Conservation (phyloP, 1,284 basidiomycete genomes). For the Neolentinus lepideus region DNA sequence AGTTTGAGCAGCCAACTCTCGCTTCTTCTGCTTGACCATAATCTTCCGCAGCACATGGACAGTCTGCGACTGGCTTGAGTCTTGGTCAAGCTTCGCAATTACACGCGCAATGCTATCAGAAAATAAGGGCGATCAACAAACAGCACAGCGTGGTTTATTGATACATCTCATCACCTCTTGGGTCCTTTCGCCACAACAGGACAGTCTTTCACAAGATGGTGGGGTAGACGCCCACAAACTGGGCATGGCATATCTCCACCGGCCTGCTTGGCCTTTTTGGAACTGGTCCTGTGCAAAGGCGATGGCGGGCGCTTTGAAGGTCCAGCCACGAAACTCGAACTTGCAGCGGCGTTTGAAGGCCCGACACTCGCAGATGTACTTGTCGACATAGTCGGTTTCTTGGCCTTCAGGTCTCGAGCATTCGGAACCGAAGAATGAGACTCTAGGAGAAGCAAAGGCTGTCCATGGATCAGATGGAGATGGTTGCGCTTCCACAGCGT, state of each 20-base stretch:
- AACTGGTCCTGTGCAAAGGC: constrained; percentile 15
- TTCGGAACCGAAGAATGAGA: not conserved
- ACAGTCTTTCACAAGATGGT: constrained; percentile 45
- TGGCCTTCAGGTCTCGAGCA: too few species aligned
- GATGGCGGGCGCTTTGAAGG: constrained; percentile 31
- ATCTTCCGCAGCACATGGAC: constrained; percentile 37
- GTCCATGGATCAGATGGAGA: constrained; percentile 45
- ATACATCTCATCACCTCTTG: constrained; percentile 32
- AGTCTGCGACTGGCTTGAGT: constrained; percentile 27
- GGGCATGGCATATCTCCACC: constrained; percentile 24
- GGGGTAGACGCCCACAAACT: constrained; percentile 34
- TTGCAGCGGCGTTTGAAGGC: constrained; percentile 7
- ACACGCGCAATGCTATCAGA: constrained; percentile 34
- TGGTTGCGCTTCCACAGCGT: constrained; percentile 47
- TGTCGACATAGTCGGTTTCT: not conserved
- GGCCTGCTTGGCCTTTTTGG: constrained; percentile 30
- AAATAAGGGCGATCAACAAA: constrained; percentile 1
- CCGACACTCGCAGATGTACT: not conserved
- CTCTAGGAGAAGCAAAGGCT: constrained; percentile 50
- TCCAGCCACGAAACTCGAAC: constrained; percentile 7
- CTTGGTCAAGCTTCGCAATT: constrained; percentile 39
- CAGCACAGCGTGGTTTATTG: not conserved
- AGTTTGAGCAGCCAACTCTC: not conserved
- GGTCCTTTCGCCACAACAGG: constrained; percentile 41
- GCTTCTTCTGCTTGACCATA: constrained; percentile 34